phyloP scores from a whole-genome alignment of 2,329 filamentous ascomycete genomes.

The Parastagonospora nodorum region DNA sequence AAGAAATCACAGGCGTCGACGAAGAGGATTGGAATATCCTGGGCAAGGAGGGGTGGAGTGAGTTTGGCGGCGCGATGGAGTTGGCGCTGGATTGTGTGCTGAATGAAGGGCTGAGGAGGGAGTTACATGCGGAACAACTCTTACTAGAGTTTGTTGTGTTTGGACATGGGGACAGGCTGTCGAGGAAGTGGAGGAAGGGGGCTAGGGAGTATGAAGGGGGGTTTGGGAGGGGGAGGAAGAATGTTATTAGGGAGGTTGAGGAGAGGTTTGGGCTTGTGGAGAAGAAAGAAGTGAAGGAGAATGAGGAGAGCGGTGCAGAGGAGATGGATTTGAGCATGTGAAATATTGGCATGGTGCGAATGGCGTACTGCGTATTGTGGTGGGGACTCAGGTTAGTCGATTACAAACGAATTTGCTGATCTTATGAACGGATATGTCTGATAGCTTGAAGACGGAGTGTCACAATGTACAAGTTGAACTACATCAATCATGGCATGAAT shows the following conservation, averaged over 20 bases:
- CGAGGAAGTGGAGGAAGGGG: background rate
- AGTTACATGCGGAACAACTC: constrained; percentile 59
- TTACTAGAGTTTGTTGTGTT: constrained; percentile 65
- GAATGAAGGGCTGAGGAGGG: constrained; percentile 59
- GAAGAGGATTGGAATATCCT: constrained; percentile 44
- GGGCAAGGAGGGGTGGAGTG: constrained; percentile 50
- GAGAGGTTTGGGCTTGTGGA: background rate
- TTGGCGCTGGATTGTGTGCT: constrained; percentile 43
- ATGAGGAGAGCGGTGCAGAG: background rate
- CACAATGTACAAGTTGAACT: too few species aligned
- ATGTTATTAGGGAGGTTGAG: constrained; percentile 4
- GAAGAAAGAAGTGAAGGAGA: background rate
- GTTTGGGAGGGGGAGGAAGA: constrained; percentile 2
- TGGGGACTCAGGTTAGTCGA: too few species aligned
- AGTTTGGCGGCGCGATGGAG: constrained; percentile 63
- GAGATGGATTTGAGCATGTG: background rate
- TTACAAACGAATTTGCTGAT: too few species aligned
- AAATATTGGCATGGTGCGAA: too few species aligned
- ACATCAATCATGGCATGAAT: too few species aligned
- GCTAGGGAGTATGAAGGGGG: background rate
- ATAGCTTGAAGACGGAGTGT: too few species aligned
- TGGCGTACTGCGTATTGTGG: too few species aligned
- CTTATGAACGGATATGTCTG: background rate
- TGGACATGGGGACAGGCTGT: constrained; percentile 53
- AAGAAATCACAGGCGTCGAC: constrained; percentile 24